Base-by-base conservation (phyloP, 2,329 filamentous ascomycete genomes). In the Ceratocystiopsis brevicomis region DNA sequence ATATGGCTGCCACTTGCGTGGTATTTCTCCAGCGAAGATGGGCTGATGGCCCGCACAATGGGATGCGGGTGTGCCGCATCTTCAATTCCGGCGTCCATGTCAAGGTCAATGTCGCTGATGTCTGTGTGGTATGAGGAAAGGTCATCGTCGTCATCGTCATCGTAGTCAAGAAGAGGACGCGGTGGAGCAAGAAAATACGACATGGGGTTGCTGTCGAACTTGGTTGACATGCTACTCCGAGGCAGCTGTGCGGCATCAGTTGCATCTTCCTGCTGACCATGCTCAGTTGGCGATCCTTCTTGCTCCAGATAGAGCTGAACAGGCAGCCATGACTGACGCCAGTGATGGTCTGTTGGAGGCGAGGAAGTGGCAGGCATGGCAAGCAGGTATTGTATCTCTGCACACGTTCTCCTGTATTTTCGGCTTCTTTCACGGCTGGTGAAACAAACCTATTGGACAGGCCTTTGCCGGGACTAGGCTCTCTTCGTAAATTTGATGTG, bases 21-120 rank as follows among this genome's bases (percentile, higher is more conserved):
- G 25, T 30, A 9, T 30, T 11, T 30, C 6, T 30, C 10, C 32
- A 75, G 66, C 30, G 61, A 69, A 0, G 70, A 74, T 2, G 71
- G 71, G 52, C 69, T 73, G 46, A 75, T 64, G 49, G 66, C 73
- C 47, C 71, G 64, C 42, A 73, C 59, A 37, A 66, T 60, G 15
- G 64, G 61, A 25, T 57, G 54, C 3, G 66, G 64, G 4, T 60
- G 60, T 46, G 58, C 63, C 43, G 59, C 53, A 50, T 69, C 64
- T 52, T 73, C 69, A 53, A 75, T 75, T 44, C 71, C 73, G 35
- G 71, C 71, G 52, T 74, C 69, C 50, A 71, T 67, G 41, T 61
- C 56, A 48, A 66, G 63, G 49, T 70, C 67, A 57, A 68, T 59
- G 48, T 59, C 59, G 38, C 60, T 54, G 37, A 62, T 63, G 21